A percentile compares a stretch with the other conserved stretches of the same genome.
Conservation (phyloP, 75 land plant species). For the Cunninghamia lanceolata region DNA sequence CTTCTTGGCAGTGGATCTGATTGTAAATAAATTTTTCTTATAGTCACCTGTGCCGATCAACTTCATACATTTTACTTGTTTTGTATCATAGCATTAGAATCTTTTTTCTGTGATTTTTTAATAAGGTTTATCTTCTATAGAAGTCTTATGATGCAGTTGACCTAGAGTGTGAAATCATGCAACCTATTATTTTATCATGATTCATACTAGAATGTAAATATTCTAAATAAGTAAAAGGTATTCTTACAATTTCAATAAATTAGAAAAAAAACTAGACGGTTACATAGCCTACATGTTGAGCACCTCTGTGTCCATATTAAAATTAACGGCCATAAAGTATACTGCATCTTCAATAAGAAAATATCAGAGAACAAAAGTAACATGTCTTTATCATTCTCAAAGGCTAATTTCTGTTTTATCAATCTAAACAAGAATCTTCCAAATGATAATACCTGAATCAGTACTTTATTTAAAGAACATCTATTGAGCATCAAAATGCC, state of each 20-base stretch:
- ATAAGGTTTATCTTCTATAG: not conserved
- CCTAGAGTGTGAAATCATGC: not conserved
- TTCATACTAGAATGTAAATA: not conserved
- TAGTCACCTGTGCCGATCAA: not conserved
- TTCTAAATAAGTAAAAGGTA: not conserved
- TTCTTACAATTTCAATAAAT: not conserved
- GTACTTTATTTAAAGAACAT: slow-evolving; percentile 49
- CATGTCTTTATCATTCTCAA: not conserved
- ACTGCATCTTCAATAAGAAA: not conserved
- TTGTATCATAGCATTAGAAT: not conserved
- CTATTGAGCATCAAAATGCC: slow-evolving; percentile 58
- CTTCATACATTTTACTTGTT: not conserved
- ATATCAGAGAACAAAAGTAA: not conserved
- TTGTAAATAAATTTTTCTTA: too few relatives aligned
- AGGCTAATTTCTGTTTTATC: not conserved
- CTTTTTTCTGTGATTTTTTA: not conserved
- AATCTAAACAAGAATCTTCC: not conserved
- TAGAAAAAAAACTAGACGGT: not conserved
- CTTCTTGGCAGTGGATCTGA: not conserved
- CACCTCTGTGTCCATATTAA: not conserved
- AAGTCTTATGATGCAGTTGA: not conserved
- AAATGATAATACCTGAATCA: slow-evolving; percentile 64
- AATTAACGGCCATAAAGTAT: not conserved
- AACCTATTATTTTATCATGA: not conserved
- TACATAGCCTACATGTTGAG: not conserved